Percentiles rank a stretch among this genome's conserved stretches.
phyloP scores from a whole-genome alignment of 805 yeast genomes.

The Candida michaelii region DNA sequence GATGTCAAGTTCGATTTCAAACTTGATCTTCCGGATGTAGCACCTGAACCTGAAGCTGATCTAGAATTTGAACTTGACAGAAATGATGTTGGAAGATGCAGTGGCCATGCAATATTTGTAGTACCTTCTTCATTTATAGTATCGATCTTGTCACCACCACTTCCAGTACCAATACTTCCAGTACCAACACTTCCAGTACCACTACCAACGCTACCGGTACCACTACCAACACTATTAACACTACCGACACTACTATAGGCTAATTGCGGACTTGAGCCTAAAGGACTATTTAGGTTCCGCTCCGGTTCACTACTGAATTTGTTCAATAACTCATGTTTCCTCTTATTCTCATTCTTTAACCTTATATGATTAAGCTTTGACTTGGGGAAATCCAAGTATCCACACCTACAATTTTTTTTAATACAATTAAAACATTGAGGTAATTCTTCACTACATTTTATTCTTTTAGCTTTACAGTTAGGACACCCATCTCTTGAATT shows the following conservation, averaged over 20 bases:
- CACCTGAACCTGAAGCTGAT: constrained; percentile 1
- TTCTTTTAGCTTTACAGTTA: constrained; percentile 42
- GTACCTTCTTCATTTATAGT: constrained; percentile 32
- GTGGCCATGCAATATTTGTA: constrained; percentile 7
- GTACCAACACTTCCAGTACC: not conserved
- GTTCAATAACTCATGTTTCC: constrained; percentile 10
- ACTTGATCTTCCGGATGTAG: not conserved
- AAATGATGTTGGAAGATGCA: not conserved
- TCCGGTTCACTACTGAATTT: constrained; percentile 3
- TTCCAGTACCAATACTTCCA: constrained; percentile 10
- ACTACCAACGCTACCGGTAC: constrained; percentile 11
- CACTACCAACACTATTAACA: not conserved
- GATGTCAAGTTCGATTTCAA: constrained; percentile 1
- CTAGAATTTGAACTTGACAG: not conserved
- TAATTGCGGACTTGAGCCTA: not conserved
- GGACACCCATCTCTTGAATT: constrained; percentile 45
- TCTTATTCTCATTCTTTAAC: constrained; percentile 29
- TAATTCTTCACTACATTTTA: constrained; percentile 44
- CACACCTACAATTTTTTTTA: constrained; percentile 39
- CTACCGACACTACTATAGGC: too few relatives aligned
- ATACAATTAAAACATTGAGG: constrained; percentile 41
- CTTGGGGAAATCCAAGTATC: constrained; percentile 41
- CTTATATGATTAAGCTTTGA: constrained; percentile 36
- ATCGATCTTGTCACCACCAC: constrained; percentile 22
- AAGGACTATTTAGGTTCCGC: not conserved